Evolutionary conservation across 192 early-diverging fungal species (phyloP), one percentile per base, ranked within the genome.

Genomic region (Umbelopsis sp.): DNA sequence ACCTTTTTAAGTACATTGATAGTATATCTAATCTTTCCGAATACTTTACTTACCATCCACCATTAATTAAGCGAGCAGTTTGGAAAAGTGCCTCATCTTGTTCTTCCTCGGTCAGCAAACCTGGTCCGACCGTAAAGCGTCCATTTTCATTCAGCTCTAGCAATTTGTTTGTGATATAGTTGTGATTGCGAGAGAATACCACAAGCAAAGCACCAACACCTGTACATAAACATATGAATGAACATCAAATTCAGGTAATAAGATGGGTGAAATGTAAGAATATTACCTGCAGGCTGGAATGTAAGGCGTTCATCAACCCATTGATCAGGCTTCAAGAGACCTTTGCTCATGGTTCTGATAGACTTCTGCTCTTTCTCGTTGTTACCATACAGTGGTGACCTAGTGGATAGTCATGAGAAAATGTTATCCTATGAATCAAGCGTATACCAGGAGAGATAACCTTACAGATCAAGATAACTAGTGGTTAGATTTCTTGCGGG

Each of bases 1-100:
- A 70, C 17, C 14, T 38, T 0, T 21, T n/a, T 24, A 31, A 16
- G 26, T 47, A 41, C 38, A n/a, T 41, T 41, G 38, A 41, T 11
- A 5, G 0, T 41, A 41, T 41, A 6, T 11, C 38, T 11, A 41
- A 41, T 41, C 12, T 6, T 11, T 41, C 1, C 12, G 38, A 11
- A 41, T 41, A 11, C 0, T 8, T 0, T 41, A 41, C 43, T 50
- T 81, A 86, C 24, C 72, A 86, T 22, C 53, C 84, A 43, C 74
- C 66, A 67, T 86, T 86, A 45, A 86, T 68, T 31, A 84, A 68
- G 20, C 84, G 69, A 14, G 84, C 84, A 20, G 84, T 84, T 69
- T 86, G 84, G 69, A 86, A 86, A 2, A 86, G 38, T 25, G 74
- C 68, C 56, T 86, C 84, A 26, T 86, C 84, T 54, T 77, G 74